phyloP scores from a whole-genome alignment of 306 rosid genomes.

The peach (Prunus persica) region Prunus_persica_NCBIv2 NC_034011.1:5011501-5012000 shows the following conservation, averaged over 20 bases:
- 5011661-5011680: conserved; percentile 27
- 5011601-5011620: conserved; percentile 26
- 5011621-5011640: conserved; percentile 17
- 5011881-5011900: too few species aligned
- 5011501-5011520: conserved; percentile 23
- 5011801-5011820: too few species aligned
- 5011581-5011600: conserved; percentile 74
- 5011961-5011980: too few species aligned
- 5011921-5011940: too few species aligned
- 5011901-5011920: too few species aligned
- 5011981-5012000: too few species aligned
- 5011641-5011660: background rate
- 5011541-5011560: conserved; percentile 73
- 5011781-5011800: background rate
- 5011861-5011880: too few species aligned
- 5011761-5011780: background rate
- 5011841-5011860: too few species aligned
- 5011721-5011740: background rate
- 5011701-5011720: background rate
- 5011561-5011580: conserved; percentile 59
- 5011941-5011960: too few species aligned
- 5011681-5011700: background rate
- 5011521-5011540: conserved; percentile 30
- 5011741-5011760: background rate
- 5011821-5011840: too few species aligned